Evolutionary conservation across 805 yeast species (phyloP), one percentile per base, ranked within the genome.

Genomic region (Grigorovia humatica): DNA sequence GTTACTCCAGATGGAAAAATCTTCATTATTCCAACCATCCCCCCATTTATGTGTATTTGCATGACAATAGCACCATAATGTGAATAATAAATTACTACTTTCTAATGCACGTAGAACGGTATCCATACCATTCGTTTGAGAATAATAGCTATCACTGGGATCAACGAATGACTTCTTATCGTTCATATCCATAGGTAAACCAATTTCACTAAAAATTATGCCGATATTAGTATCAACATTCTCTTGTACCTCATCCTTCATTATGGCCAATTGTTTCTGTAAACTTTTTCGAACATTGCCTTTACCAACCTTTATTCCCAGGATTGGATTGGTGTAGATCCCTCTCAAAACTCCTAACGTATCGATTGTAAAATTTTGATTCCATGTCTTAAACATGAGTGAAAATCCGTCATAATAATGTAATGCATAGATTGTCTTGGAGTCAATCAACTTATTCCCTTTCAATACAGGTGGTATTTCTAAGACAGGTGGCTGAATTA

Each of bases 161-260:
- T 46, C 48, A 18, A 32, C 18, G 62, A 79, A 91, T 0, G 96
- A 85, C 47, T 69, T 72, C 62, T 85, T 87, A 53, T 79, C 74
- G 66, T 91, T 90, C 96, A 91, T 87, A 66, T 93, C 96, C 65
- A 84, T 88, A 2, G 99, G 98, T 83, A 91, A 88, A 6, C 99
- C 99, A n/a, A 91, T 89, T 66, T 91, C 99, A 1, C 95, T 80
- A 75, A 93, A 82, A 20, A 91, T 69, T 9, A 85, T 77, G 0
- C 97, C 96, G 9, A 88, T 73, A 9, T 65, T 48, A 1, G 57
- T 52, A 2, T 97, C 97, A 41, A 90, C 66, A 32, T 76, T 65
- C 4, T 74, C 74, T 6, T 69, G 63, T 4, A 88, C 80, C 63
- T 93, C 98, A 19, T 65, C 61, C 50, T 75, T 77, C 71, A 91